Evolutionary conservation across 306 rosid species (phyloP).

Genomic region (Hylodesmum podocarpum): DNA sequence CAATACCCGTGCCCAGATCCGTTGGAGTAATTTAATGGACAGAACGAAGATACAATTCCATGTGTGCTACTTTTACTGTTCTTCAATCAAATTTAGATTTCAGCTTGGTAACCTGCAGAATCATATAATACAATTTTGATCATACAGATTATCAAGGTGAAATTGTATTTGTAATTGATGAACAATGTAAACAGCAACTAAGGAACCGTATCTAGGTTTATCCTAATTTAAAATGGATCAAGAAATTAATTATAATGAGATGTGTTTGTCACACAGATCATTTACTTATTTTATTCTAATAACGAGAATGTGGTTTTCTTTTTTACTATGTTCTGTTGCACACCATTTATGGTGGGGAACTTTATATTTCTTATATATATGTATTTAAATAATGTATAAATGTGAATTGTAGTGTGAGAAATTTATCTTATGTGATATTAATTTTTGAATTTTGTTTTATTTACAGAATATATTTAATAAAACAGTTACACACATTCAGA

Average conservation of each 20-base stretch:
- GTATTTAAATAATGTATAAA: neutral
- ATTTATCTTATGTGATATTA: conserved; percentile 12
- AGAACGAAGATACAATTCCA: no score
- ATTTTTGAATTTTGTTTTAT: conserved; percentile 21
- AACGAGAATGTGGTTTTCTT: neutral
- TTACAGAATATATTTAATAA: conserved; percentile 47
- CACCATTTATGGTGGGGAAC: conserved; percentile 13
- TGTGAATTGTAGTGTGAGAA: conserved; percentile 8
- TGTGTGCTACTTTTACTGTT: no score
- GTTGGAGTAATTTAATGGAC: conserved; percentile 11
- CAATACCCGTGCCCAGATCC: conserved; percentile 3
- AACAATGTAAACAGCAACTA: no score
- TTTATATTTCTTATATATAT: neutral
- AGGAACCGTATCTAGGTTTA: no score
- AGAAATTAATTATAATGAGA: conserved; percentile 1
- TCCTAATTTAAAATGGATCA: neutral
- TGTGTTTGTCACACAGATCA: neutral
- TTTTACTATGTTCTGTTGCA: neutral
- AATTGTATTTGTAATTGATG: no score
- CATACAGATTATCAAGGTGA: no score
- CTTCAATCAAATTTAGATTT: no score
- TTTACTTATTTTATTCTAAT: neutral
- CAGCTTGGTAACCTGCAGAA: no score
- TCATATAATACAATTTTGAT: no score
- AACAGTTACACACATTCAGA: conserved; percentile 38